phyloP scores from a whole-genome alignment of 2,329 filamentous ascomycete genomes.

The Xylaria sp. region DNA sequence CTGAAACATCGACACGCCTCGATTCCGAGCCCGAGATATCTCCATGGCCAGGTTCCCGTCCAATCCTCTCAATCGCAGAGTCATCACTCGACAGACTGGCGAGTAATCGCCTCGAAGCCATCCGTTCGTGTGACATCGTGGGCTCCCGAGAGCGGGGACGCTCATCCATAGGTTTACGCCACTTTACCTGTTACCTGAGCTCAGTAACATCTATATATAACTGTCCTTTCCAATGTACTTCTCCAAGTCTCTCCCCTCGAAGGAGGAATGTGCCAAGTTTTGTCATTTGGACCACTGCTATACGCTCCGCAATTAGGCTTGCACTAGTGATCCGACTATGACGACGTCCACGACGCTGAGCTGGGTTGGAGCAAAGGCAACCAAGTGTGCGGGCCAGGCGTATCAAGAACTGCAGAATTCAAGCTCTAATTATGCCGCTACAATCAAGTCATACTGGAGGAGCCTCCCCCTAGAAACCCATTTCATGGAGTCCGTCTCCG shows the following conservation, averaged over 20 bases:
- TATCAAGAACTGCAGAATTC: slow-evolving; percentile 16
- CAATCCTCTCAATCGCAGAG: slow-evolving; percentile 14
- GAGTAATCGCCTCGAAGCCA: background rate
- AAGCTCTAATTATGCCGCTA: slow-evolving; percentile 15
- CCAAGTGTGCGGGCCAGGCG: slow-evolving; percentile 14
- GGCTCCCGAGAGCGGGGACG: slow-evolving; percentile 29
- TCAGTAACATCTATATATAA: slow-evolving; percentile 13
- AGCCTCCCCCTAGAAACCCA: slow-evolving; percentile 2
- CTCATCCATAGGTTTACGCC: background rate
- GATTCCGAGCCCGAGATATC: slow-evolving; percentile 28
- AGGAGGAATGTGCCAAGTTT: background rate
- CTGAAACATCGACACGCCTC: slow-evolving; percentile 5
- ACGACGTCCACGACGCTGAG: slow-evolving; percentile 6
- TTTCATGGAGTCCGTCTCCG: slow-evolving; percentile 12
- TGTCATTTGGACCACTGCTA: background rate
- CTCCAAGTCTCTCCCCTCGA: background rate
- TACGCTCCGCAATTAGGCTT: background rate
- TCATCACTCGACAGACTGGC: slow-evolving; percentile 9
- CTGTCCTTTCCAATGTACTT: background rate
- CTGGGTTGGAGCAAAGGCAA: slow-evolving; percentile 4
- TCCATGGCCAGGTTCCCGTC: slow-evolving; percentile 9
- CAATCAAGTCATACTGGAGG: slow-evolving; percentile 23
- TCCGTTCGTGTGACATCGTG: slow-evolving; percentile 5
- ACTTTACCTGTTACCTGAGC: background rate
- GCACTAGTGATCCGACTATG: slow-evolving; percentile 1